A percentile compares a stretch with the other conserved stretches of the same genome.
phyloP scores from a whole-genome alignment of 2,329 filamentous ascomycete genomes.

The Pyrenochaeta sp. region DNA sequence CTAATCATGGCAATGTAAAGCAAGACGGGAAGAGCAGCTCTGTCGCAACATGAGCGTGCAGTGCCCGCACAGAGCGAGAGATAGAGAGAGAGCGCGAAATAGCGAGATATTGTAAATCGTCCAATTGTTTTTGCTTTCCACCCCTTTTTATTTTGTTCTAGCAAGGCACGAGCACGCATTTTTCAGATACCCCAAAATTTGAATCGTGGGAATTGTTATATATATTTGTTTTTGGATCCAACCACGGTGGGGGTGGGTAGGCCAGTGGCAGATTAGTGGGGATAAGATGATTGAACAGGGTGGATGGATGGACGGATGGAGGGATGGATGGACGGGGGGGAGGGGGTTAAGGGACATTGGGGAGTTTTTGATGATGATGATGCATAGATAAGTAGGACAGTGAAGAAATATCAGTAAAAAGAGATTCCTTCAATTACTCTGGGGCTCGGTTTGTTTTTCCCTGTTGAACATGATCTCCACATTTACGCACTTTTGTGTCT shows the following conservation, averaged over 20 bases:
- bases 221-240: background rate
- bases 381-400: background rate
- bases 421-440: too few species aligned
- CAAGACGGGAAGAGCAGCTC: background rate
- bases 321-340: background rate
- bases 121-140: background rate
- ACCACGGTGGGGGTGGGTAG: too few species aligned
- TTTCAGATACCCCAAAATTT: conserved; percentile 38
- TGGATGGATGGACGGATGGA: background rate
- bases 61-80: too few species aligned
- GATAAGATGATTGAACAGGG: too few species aligned
- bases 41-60: background rate
- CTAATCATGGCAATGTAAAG: background rate
- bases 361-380: too few species aligned
- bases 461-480: too few species aligned
- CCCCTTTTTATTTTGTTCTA: conserved; percentile 9
- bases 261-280: too few species aligned
- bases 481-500: too few species aligned
- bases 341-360: too few species aligned
- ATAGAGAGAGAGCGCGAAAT: background rate
- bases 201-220: conserved; percentile 14
- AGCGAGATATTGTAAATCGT: background rate
- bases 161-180: conserved; percentile 20
- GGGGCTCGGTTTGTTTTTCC: background rate
- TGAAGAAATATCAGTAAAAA: background rate